phyloP scores from a whole-genome alignment of 306 rosid species.

The Hippophae gyantsensis region DNA sequence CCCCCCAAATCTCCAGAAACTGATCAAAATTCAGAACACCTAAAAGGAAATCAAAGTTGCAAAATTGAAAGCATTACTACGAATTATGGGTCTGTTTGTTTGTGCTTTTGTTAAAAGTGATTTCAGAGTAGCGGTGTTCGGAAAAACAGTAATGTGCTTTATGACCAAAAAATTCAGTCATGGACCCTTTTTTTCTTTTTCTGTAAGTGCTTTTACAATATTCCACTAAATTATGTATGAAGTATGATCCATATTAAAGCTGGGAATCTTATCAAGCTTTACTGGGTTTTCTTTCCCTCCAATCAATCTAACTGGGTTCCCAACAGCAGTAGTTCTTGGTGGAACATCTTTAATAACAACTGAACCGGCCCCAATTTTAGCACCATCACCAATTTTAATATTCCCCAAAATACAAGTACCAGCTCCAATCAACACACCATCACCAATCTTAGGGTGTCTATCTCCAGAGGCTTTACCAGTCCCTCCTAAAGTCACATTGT shows the following conservation, averaged over 20 bases:
- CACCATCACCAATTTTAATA: conserved; percentile 66
- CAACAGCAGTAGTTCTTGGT: background rate
- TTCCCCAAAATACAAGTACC: conserved; percentile 84
- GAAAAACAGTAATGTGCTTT: too few relatives aligned
- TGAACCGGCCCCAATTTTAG: conserved; percentile 82
- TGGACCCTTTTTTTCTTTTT: too few relatives aligned
- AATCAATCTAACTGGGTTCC: background rate
- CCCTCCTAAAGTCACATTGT: conserved; percentile 82
- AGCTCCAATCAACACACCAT: conserved; percentile 86
- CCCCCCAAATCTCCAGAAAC: too few relatives aligned
- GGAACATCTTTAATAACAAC: conserved; percentile 90
- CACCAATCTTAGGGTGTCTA: conserved; percentile 86
- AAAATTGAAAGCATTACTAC: too few relatives aligned
- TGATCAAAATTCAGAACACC: too few relatives aligned
- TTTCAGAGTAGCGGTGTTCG: too few relatives aligned
- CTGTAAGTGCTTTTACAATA: too few relatives aligned
- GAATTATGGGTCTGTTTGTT: too few relatives aligned
- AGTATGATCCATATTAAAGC: conserved; percentile 82
- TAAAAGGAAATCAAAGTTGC: too few relatives aligned
- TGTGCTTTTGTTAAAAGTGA: too few relatives aligned
- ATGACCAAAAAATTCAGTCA: too few relatives aligned
- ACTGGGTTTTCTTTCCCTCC: background rate
- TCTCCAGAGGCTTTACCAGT: conserved; percentile 73
- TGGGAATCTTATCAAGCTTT: conserved; percentile 29
- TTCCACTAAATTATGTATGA: conserved; percentile 24